Percentiles rank a stretch among this genome's conserved stretches.
These are phyloP conservation scores for Aspergillus sp. DNA, from an alignment of 2,329 filamentous ascomycete genomes.

Conservation along the genomic window DNA sequence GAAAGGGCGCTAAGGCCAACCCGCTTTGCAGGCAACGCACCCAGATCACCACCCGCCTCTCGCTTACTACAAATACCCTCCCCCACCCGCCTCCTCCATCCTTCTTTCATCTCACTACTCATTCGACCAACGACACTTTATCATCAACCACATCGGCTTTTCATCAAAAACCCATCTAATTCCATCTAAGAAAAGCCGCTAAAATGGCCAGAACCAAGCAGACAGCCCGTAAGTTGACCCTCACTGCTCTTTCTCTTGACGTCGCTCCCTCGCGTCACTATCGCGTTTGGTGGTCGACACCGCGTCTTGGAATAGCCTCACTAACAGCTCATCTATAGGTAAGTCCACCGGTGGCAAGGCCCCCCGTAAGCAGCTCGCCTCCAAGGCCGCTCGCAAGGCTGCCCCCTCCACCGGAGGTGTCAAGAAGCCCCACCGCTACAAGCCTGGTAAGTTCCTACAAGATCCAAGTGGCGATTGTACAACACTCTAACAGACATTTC, in stretches of 20 bases:
- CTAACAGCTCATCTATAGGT: constrained; percentile 43
- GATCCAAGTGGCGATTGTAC: background rate
- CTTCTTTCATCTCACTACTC: constrained; percentile 29
- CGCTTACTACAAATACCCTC: constrained; percentile 39
- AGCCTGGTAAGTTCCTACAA: constrained; percentile 59
- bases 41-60: constrained; percentile 32
- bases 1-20: constrained; percentile 21
- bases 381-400: constrained; percentile 98
- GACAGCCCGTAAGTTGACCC: constrained; percentile 45
- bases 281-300: constrained; percentile 10
- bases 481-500: constrained; percentile 18
- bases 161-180: constrained; percentile 15
- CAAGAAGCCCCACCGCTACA: constrained; percentile 91
- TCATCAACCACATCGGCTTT: constrained; percentile 6
- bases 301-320: constrained; percentile 16
- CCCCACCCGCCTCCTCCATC: constrained; percentile 35
- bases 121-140: constrained; percentile 7
- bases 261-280: constrained; percentile 10
- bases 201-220: constrained; percentile 51
- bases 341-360: constrained; percentile 73
- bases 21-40: constrained; percentile 17
- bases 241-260: constrained; percentile 16
- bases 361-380: constrained; percentile 92
- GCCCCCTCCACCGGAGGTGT: constrained; percentile 94
- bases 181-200: constrained; percentile 24